Base-by-base conservation (phyloP, 768 basidiomycete species). In the Mycena alexandri region DNA sequence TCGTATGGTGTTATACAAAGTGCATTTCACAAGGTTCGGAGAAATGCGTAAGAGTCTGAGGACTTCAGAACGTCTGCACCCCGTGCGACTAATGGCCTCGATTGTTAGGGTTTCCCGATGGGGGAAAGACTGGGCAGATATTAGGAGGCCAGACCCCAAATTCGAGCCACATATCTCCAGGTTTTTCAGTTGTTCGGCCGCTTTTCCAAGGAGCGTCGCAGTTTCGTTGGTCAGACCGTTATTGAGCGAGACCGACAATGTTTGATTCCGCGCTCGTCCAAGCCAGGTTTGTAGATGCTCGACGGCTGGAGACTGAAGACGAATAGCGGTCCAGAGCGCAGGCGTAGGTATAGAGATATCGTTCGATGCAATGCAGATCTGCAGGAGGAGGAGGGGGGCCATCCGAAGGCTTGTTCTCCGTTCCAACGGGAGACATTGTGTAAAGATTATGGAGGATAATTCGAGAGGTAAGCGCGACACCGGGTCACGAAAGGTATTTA, bases 361-460 rank as follows among this genome's bases (percentile, higher is more conserved):
- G 22, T 2, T 14, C 54, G 38, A 55, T 16, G 24, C 24, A 14
- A 8, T 41, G 14, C 38, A 55, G 3, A 55, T 21, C 3, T 55
- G 22, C 4, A 55, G 16, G 22, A 55, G 54, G 2, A 55, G 54
- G 21, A 55, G 38, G 22, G 54, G 54, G 16, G 17, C 48, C 11
- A 5, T 24, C 10, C 11, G 9, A 48, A 24, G 1, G 21, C 22
- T 9, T 9, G 21, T 50, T 8, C 48, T 50, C 24, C 14, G 24
- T n/a, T 50, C 13, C 48, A 50, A 25, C 25, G 58, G 29, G 8
- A 44, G 41, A 41, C 22, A 33, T 17, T 55, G 51, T 0, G 36
- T 9, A 25, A 63, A 63, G 21, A 55, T 55, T 12, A 34, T 29
- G 25, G 61, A 53, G 8, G 61, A 63, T 24, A 63, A 41, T 29